These are phyloP conservation scores for Gossypium aridum DNA, from an alignment of 441 rosid species.

Conservation along the genomic window DNA sequence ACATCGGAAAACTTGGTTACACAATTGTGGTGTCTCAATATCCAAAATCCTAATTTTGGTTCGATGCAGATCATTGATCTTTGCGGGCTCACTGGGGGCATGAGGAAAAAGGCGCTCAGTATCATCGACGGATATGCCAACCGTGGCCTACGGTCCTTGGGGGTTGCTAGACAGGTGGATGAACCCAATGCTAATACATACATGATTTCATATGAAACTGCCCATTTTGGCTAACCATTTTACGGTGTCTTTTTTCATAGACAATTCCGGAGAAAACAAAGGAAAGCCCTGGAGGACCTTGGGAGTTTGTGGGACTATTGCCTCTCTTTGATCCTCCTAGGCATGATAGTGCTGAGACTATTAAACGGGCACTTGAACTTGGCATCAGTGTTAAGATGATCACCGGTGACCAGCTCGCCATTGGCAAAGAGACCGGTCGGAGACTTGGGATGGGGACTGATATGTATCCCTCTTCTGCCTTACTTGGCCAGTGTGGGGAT, in stretches of 20 bases:
- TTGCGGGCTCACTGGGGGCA: constrained; percentile 56
- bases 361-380: constrained; percentile 80
- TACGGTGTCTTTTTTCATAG: constrained; percentile 20
- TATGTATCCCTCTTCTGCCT: constrained; percentile 88
- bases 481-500: constrained; percentile 59
- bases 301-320: constrained; percentile 91
- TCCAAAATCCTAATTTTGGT: neutral
- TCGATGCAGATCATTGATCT: constrained; percentile 69
- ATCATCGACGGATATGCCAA: constrained; percentile 67
- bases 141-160: constrained; percentile 86
- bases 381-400: constrained; percentile 97
- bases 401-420: constrained; percentile 95
- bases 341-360: constrained; percentile 92
- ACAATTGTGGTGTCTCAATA: neutral
- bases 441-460: constrained; percentile 96
- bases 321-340: constrained; percentile 95
- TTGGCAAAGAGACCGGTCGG: constrained; percentile 90
- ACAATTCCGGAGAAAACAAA: constrained; percentile 63
- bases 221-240: neutral
- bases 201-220: neutral
- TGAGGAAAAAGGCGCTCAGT: constrained; percentile 41
- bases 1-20: neutral
- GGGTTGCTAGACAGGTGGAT: constrained; percentile 65
- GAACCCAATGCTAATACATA: neutral
- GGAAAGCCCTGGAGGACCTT: constrained; percentile 67